phyloP scores from a whole-genome alignment of 2,329 filamentous ascomycete genomes.

The Coniochaeta prunicola region DNA sequence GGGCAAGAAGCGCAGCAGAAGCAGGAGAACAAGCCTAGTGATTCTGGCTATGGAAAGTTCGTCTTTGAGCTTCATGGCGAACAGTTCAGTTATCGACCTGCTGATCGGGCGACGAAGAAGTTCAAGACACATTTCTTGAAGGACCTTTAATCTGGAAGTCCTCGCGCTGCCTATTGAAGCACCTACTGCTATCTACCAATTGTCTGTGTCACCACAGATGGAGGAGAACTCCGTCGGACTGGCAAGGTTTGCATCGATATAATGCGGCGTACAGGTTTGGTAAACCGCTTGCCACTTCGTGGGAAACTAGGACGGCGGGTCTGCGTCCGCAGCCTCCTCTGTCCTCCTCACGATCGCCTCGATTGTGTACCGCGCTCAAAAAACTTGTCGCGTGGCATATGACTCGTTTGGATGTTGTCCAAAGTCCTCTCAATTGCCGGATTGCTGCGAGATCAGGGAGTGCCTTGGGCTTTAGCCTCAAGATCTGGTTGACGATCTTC shows the following conservation, averaged over 20 bases:
- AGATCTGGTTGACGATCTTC: background rate
- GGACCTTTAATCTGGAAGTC: constrained; percentile 49
- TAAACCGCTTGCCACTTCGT: background rate
- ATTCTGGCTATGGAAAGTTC: constrained; percentile 26
- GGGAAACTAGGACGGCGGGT: background rate
- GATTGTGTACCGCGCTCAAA: background rate
- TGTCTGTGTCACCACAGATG: background rate
- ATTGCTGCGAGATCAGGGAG: background rate
- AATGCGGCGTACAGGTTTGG: background rate
- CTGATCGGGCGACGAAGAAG: constrained; percentile 83
- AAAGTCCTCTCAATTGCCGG: background rate
- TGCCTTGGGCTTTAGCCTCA: background rate
- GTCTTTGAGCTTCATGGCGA: constrained; percentile 82
- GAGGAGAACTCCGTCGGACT: background rate
- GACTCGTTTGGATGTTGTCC: background rate
- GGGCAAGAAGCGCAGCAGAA: constrained; percentile 12
- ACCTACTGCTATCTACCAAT: background rate
- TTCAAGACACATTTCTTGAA: constrained; percentile 79
- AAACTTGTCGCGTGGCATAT: background rate
- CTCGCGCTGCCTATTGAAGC: background rate
- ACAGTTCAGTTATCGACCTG: constrained; percentile 75
- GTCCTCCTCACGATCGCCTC: background rate
- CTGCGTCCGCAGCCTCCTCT: background rate
- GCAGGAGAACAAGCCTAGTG: constrained; percentile 2
- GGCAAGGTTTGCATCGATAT: background rate